Evolutionary conservation across 2,329 filamentous ascomycete genomes (phyloP).

Genomic region (Venturia nashicola): DNA sequence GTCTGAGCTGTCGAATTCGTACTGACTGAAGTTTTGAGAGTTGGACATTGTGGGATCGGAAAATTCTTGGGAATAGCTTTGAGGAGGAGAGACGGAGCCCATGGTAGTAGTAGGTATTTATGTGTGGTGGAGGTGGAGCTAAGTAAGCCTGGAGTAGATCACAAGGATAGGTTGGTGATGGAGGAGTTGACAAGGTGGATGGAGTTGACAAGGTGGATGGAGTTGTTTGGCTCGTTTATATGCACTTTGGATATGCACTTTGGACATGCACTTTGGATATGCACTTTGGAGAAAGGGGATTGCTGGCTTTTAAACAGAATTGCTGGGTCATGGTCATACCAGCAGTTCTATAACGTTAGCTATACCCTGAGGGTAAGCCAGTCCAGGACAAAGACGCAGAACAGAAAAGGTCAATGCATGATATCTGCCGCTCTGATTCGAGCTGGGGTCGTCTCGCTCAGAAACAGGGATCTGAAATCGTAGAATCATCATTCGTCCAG

Average conservation of each 20-base stretch:
- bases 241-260: background rate
- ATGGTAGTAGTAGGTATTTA: background rate
- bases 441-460: background rate
- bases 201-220: background rate
- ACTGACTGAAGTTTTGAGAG: background rate
- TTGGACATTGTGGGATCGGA: background rate
- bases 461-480: background rate
- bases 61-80: background rate
- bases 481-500: background rate
- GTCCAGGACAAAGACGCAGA: background rate
- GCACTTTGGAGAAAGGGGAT: background rate
- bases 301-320: background rate
- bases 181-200: background rate
- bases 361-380: too few relatives aligned
- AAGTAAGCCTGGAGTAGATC: background rate
- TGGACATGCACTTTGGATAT: too few relatives aligned
- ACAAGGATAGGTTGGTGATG: background rate
- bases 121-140: background rate
- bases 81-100: background rate
- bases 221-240: background rate
- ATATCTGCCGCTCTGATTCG: background rate
- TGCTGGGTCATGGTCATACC: too few relatives aligned
- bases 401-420: background rate
- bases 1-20: background rate
- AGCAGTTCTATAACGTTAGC: too few relatives aligned